These are phyloP conservation scores for Byssothecium circinans DNA, from an alignment of 2,329 filamentous ascomycete species.

Conservation along the genomic window DNA sequence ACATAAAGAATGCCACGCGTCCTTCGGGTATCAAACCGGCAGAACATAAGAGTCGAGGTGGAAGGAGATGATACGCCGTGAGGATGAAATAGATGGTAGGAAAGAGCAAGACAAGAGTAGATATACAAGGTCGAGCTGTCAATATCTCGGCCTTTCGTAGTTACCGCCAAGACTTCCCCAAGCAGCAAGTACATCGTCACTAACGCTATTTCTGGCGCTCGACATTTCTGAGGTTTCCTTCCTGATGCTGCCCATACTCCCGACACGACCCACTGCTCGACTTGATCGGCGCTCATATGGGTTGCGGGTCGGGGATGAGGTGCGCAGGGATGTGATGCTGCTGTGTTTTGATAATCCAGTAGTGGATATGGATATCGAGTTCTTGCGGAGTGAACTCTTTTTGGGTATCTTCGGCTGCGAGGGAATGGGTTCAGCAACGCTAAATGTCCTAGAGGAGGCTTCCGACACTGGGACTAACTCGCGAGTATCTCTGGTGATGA, in stretches of 20 bases:
- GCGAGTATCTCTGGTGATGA: conserved; percentile 6
- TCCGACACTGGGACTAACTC: conserved; percentile 29
- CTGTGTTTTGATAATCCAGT: conserved; percentile 15
- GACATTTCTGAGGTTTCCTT: conserved; percentile 14
- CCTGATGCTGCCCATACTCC: conserved; percentile 26
- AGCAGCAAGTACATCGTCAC: conserved; percentile 51
- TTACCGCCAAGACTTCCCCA: conserved; percentile 51
- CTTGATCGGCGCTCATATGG: conserved; percentile 8
- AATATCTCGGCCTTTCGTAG: conserved; percentile 6
- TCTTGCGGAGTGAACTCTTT: conserved; percentile 21
- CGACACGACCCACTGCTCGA: conserved; percentile 23
- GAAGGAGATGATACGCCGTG: too few relatives aligned
- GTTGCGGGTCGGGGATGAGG: conserved; percentile 22
- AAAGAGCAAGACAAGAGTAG: too few relatives aligned
- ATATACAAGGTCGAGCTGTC: not conserved
- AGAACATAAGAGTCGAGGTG: too few relatives aligned
- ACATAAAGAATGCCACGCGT: too few relatives aligned
- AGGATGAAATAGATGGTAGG: too few relatives aligned
- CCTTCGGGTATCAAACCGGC: too few relatives aligned
- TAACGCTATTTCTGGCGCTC: conserved; percentile 42
- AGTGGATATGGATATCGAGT: conserved; percentile 17
- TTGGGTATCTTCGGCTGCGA: conserved; percentile 13
- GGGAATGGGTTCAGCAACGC: conserved; percentile 20
- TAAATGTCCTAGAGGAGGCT: conserved; percentile 24
- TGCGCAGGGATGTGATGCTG: conserved; percentile 25